Percentiles rank a stretch among this genome's conserved stretches.
Evolutionary conservation across 495 filamentous ascomycete species (phyloP).

Genomic region (Aspergillus sclerotioniger): DNA sequence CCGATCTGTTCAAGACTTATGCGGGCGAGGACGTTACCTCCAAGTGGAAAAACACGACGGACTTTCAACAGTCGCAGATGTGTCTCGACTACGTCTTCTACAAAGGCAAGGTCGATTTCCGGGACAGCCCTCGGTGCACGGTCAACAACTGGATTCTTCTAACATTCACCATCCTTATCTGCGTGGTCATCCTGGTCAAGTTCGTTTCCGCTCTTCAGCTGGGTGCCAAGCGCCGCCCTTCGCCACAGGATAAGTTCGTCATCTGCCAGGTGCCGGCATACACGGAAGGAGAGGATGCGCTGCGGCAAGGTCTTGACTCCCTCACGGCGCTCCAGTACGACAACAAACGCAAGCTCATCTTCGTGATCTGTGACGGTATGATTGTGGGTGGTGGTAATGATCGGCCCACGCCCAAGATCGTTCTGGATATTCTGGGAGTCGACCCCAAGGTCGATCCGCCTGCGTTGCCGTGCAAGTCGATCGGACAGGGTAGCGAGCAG

Average conservation of each 20-base stretch:
- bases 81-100: conserved; percentile 87
- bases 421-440: conserved; percentile 93
- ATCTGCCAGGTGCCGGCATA: conserved; percentile 98
- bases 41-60: conserved; percentile 53
- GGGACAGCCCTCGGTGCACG: conserved; percentile 69
- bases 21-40: conserved; percentile 75
- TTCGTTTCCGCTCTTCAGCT: conserved; percentile 94
- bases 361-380: conserved; percentile 92
- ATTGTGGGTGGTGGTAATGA: conserved; percentile 97
- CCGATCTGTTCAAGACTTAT: conserved; percentile 65
- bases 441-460: conserved; percentile 96
- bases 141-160: conserved; percentile 92
- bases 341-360: conserved; percentile 94
- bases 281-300: conserved; percentile 92
- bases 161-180: conserved; percentile 78
- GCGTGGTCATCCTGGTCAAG: conserved; percentile 76
- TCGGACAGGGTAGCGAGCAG: conserved; percentile 87
- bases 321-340: conserved; percentile 93
- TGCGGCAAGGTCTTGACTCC: conserved; percentile 90
- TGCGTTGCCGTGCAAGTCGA: conserved; percentile 84
- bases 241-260: conserved; percentile 95
- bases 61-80: conserved; percentile 57
- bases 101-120: conserved; percentile 80
- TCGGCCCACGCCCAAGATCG: conserved; percentile 94
- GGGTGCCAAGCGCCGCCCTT: conserved; percentile 83